Percentiles rank a stretch among this genome's conserved stretches.
Evolutionary conservation across 805 yeast genomes (phyloP).

Genomic region (Wickerhamomyces ciferrii): DNA sequence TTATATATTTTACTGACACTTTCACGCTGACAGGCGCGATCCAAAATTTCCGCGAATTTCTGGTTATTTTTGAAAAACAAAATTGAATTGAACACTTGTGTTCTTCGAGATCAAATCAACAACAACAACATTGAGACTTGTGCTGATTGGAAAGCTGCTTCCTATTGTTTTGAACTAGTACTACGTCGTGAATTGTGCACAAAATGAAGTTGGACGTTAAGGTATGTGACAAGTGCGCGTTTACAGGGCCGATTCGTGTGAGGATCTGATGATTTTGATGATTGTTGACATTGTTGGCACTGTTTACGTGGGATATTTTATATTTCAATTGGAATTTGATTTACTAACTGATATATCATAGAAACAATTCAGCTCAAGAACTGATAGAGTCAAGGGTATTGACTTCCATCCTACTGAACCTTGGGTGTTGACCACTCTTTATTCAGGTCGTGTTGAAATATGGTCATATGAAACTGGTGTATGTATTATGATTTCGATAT

Average conservation of each 20-base stretch:
- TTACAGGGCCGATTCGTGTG: not conserved
- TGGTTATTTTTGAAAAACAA: too few relatives aligned
- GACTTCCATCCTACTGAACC: constrained; percentile 99
- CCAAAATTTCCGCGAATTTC: not conserved
- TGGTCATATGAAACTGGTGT: constrained; percentile 86
- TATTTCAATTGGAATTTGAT: not conserved
- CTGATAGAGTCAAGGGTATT: constrained; percentile 96
- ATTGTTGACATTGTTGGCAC: not conserved
- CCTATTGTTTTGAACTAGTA: too few relatives aligned
- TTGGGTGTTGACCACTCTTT: constrained; percentile 89
- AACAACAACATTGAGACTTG: too few relatives aligned
- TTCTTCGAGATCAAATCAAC: not conserved
- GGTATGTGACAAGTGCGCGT: constrained; percentile 10
- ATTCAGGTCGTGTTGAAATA: constrained; percentile 79
- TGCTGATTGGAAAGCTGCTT: too few relatives aligned
- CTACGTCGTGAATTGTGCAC: not conserved
- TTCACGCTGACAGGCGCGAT: not conserved
- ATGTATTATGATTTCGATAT: constrained; percentile 1
- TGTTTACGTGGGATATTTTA: not conserved
- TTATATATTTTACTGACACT: not conserved
- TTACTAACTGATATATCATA: constrained; percentile 21
- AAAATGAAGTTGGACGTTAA: constrained; percentile 22
- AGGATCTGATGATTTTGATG: not conserved
- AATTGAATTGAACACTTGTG: not conserved
- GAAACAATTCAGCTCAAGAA: constrained; percentile 83